Evolutionary conservation across 441 rosid genomes (phyloP).

Genomic region (Adansonia grandidieri): DNA sequence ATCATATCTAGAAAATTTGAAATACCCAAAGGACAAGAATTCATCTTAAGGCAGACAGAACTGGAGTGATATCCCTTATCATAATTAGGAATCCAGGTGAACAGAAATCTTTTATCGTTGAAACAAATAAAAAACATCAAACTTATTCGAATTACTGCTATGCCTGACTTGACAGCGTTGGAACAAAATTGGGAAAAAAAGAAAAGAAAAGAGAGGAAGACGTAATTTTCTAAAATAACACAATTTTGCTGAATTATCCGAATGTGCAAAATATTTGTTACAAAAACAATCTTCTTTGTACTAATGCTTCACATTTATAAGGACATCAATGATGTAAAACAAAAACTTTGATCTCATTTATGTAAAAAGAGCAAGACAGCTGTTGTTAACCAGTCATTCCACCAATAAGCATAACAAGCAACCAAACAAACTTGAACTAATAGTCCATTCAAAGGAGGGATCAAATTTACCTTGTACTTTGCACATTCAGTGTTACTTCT

Average conservation of each 20-base stretch:
- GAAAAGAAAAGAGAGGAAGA: not conserved
- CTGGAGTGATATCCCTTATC: not conserved
- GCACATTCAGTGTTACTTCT: constrained; percentile 74
- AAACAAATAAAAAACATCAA: not conserved
- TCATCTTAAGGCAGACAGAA: not conserved
- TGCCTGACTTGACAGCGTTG: not conserved
- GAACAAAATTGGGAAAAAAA: not conserved
- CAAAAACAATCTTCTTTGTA: not conserved
- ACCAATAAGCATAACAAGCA: constrained; percentile 4
- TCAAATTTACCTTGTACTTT: constrained; percentile 66
- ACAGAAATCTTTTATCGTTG: not conserved
- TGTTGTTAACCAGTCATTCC: not conserved
- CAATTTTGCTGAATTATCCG: not conserved
- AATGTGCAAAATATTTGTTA: not conserved
- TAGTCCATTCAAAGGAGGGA: constrained; percentile 20
- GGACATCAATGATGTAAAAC: not conserved
- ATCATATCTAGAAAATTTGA: not conserved
- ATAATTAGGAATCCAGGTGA: not conserved
- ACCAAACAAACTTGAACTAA: constrained; percentile 18
- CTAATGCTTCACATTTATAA: not conserved
- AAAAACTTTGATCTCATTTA: not conserved
- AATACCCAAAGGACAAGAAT: not conserved
- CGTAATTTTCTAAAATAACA: not conserved
- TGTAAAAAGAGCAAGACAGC: not conserved
- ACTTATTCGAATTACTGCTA: not conserved